Percentiles rank a stretch among this genome's conserved stretches.
Conservation (phyloP, 1,139 yeast genomes). For the Oligophagozyma castellii region DNA sequence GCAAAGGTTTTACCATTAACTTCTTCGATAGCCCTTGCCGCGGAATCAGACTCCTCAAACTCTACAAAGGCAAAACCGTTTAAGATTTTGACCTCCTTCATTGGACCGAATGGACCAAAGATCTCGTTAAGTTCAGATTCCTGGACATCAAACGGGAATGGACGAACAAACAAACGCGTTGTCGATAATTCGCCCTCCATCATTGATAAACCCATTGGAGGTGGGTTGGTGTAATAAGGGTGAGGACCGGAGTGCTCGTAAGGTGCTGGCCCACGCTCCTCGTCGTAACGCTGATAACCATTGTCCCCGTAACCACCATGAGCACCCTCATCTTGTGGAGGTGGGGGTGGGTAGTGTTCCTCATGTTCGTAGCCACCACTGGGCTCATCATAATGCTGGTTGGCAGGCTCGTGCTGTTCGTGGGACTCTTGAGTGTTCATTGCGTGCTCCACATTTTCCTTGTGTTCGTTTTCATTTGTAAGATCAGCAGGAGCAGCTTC, state of each 20-base stretch:
- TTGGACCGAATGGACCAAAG: conserved; percentile 50
- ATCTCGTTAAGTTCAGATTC: conserved; percentile 53
- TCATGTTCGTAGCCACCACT: background rate
- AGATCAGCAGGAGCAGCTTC: conserved; percentile 1
- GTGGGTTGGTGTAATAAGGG: conserved; percentile 12
- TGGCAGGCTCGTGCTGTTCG: background rate
- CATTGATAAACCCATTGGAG: too few relatives aligned
- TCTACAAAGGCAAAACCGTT: conserved; percentile 70
- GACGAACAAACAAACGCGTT: conserved; percentile 40
- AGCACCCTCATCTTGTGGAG: too few relatives aligned
- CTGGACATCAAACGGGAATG: conserved; percentile 34
- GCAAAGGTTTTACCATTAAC: conserved; percentile 42
- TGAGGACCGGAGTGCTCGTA: conserved; percentile 7
- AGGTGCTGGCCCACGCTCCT: conserved; percentile 2
- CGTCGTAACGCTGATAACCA: too few relatives aligned
- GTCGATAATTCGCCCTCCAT: conserved; percentile 30
- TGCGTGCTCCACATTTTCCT: too few relatives aligned
- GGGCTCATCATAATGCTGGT: background rate
- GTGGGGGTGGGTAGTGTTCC: conserved; percentile 1
- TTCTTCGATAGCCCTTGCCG: conserved; percentile 51
- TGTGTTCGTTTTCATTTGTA: too few relatives aligned
- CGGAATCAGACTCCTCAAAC: conserved; percentile 51
- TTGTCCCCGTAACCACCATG: too few relatives aligned
- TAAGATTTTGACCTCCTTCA: conserved; percentile 54
- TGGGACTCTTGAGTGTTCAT: background rate